A percentile compares a stretch with the other conserved stretches of the same genome.
These are phyloP conservation scores for Paecilomyces variotii DNA, from an alignment of 2,329 filamentous ascomycete genomes.

Conservation along the genomic window DNA sequence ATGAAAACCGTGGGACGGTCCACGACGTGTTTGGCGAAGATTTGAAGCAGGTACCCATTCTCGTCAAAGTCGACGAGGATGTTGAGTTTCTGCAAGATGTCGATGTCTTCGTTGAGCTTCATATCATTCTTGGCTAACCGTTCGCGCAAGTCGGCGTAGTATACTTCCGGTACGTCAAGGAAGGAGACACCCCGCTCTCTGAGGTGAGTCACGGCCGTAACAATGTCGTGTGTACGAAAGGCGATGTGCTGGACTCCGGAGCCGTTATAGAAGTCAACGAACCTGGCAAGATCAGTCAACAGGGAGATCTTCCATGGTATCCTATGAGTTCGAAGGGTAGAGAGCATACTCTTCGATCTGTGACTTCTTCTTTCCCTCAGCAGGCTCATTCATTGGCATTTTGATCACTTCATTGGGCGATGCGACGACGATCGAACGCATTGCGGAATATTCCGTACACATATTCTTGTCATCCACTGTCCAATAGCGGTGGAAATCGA, in stretches of 20 bases:
- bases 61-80: constrained; percentile 92
- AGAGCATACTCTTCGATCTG: constrained; percentile 80
- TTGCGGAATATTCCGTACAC: constrained; percentile 78
- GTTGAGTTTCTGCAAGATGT: constrained; percentile 62
- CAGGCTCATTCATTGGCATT: constrained; percentile 96
- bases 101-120: constrained; percentile 65
- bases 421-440: constrained; percentile 80
- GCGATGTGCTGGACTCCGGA: constrained; percentile 87
- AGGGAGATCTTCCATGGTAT: background rate
- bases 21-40: constrained; percentile 76
- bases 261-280: constrained; percentile 74
- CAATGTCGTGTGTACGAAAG: constrained; percentile 69
- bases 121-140: constrained; percentile 53
- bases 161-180: constrained; percentile 72
- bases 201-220: constrained; percentile 62
- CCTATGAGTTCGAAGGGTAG: background rate
- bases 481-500: constrained; percentile 93
- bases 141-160: constrained; percentile 66
- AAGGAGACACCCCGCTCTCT: constrained; percentile 76
- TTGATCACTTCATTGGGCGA: constrained; percentile 76
- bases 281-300: constrained; percentile 13
- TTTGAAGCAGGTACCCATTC: constrained; percentile 66
- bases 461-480: constrained; percentile 84
- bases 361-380: constrained; percentile 70
- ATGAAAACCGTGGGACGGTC: constrained; percentile 91